phyloP scores from a whole-genome alignment of 225 moss, liverwort and hornwort species.

The Neckera pumila region DNA sequence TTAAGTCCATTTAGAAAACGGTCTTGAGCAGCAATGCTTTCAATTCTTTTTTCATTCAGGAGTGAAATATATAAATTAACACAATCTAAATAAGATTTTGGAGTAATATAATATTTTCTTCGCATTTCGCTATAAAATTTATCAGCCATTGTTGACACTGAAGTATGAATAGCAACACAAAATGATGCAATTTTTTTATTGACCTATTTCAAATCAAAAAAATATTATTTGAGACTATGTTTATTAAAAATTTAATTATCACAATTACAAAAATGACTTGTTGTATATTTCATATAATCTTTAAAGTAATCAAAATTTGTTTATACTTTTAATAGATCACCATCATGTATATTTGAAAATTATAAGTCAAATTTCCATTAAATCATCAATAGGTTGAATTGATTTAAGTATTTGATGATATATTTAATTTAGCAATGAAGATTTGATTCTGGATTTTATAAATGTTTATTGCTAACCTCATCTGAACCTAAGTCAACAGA shows the following conservation, averaged over 20 bases:
- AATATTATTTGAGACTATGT: background rate
- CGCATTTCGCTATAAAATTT: conserved; percentile 65
- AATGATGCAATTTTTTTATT: conserved; percentile 73
- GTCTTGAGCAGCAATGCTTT: conserved; percentile 71
- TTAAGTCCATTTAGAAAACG: conserved; percentile 82
- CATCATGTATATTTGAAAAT: background rate
- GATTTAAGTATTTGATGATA: background rate
- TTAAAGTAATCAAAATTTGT: accelerated
- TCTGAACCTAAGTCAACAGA: conserved; percentile 47
- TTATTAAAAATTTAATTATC: background rate
- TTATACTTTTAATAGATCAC: background rate
- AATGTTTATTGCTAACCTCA: conserved; percentile 2
- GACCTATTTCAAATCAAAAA: conserved; percentile 11
- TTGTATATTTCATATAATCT: background rate
- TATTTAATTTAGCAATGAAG: no score
- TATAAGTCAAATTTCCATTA: no score
- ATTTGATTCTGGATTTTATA: accelerated
- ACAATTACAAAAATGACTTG: no score
- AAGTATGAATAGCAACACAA: conserved; percentile 79
- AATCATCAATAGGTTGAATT: background rate
- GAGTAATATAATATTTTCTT: conserved; percentile 88
- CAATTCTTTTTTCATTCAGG: conserved; percentile 60
- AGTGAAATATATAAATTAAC: conserved; percentile 69
- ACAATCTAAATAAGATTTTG: conserved; percentile 92
- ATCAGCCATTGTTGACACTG: conserved; percentile 70